These are phyloP conservation scores for Fusarium mangiferae DNA, from an alignment of 2,329 filamentous ascomycete genomes.

Conservation along the genomic window DNA sequence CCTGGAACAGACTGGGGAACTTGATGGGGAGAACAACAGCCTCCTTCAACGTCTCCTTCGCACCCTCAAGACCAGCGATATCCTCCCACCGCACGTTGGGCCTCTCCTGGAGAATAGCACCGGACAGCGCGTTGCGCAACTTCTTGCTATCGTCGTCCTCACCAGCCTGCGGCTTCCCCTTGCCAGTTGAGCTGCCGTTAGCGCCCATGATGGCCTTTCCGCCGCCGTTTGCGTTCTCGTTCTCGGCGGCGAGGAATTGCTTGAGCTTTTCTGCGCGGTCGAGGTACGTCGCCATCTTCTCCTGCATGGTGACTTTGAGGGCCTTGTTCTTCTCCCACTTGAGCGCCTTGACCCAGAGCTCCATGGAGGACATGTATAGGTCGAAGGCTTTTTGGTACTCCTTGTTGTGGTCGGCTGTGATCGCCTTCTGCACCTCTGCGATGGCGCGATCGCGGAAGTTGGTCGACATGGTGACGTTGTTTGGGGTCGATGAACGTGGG, in stretches of 20 bases:
- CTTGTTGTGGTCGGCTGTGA: slow-evolving; percentile 93
- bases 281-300: slow-evolving; percentile 97
- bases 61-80: slow-evolving; percentile 91
- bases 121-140: slow-evolving; percentile 86
- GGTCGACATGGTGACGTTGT: slow-evolving; percentile 78
- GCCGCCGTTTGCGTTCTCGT: slow-evolving; percentile 73
- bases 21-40: slow-evolving; percentile 98
- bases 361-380: slow-evolving; percentile 92
- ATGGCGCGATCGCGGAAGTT: slow-evolving; percentile 98
- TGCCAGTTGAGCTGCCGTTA: slow-evolving; percentile 75
- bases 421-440: slow-evolving; percentile 96
- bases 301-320: slow-evolving; percentile 96
- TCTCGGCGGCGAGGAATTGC: slow-evolving; percentile 82
- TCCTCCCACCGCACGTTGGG: slow-evolving; percentile 99
- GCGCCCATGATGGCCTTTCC: slow-evolving; percentile 72
- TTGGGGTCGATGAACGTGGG: slow-evolving; percentile 16
- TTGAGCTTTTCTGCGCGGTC: slow-evolving; percentile 99
- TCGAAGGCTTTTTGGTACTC: slow-evolving; percentile 98
- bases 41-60: slow-evolving; percentile 97
- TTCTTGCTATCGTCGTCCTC: slow-evolving; percentile 96
- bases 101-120: slow-evolving; percentile 93
- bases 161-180: slow-evolving; percentile 63
- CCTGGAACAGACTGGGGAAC: slow-evolving; percentile 95
- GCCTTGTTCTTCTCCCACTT: slow-evolving; percentile 99
- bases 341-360: slow-evolving; percentile 97